Base-by-base conservation (phyloP, 2,329 filamentous ascomycete species). In the Penicillium oxalicum region DNA sequence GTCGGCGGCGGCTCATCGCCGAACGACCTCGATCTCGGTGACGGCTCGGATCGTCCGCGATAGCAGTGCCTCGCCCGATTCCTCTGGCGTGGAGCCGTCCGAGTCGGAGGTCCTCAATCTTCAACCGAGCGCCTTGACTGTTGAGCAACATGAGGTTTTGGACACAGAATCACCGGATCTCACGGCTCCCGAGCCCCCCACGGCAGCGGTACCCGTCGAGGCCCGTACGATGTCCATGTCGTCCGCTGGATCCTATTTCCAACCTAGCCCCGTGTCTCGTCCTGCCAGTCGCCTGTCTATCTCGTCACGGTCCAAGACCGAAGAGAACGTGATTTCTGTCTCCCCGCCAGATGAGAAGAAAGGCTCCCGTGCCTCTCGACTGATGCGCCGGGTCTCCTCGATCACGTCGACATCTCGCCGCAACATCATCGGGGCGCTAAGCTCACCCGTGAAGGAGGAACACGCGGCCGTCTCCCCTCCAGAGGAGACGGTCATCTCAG, bases 21-120 rank as follows among this genome's bases (percentile, higher is more conserved):
- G 57, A n/a, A 60, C 65, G 9, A 88, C 91, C 61, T 91, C 88
- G 0, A 82, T 95, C n/a, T 91, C 90, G 40, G 90, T 95, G 9
- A 93, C 87, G 13, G 88, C 91, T 42, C 82, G 85, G 44, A 95
- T 95, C 54, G 74, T 95, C 34, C 82, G 88, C 41, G 86, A 59
- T 77, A 74, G 48, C 63, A 68, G 40, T 74, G 76, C 59, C 71
- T 74, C 60, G 68, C 66, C 52, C 50, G 66, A 50, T 51, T 62
- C 67, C 32, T 48, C 56, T 27, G 60, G 51, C 12, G 9, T 53
- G 4, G 59, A 66, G 35, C 51, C 53, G 6, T 58, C 64, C 4
- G 68, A 70, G 41, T 52, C 64, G 2, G 59, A 57, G 48, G 52
- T 56, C 25, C 58, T 76, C 35, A 74, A 76, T 56, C 64, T 79